A percentile compares a stretch with the other conserved stretches of the same genome.
These are phyloP conservation scores for Fusarium sp. DNA, from an alignment of 2,329 filamentous ascomycete species.

Conservation along the genomic window DNA sequence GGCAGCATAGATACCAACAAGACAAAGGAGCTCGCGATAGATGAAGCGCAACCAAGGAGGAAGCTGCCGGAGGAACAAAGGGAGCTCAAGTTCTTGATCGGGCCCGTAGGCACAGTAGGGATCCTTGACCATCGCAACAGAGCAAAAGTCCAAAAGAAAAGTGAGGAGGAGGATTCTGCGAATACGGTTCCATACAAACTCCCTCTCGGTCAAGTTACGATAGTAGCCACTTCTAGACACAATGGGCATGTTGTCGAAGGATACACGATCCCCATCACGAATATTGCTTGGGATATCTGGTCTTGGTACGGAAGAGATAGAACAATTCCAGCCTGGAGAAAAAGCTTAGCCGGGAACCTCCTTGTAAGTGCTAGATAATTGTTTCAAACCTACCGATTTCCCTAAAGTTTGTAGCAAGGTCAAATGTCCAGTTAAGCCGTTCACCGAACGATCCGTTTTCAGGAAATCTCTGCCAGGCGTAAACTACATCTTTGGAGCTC, in stretches of 20 bases:
- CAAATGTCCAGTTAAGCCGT: constrained; percentile 65
- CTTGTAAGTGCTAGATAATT: not conserved
- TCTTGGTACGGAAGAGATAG: constrained; percentile 61
- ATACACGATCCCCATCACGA: constrained; percentile 50
- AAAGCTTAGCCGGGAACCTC: not conserved
- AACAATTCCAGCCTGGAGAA: constrained; percentile 65
- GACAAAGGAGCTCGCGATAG: constrained; percentile 67
- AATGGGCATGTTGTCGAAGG: constrained; percentile 55
- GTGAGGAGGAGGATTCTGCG: constrained; percentile 66
- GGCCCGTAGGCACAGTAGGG: constrained; percentile 76
- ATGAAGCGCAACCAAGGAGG: constrained; percentile 59
- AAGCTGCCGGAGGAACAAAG: constrained; percentile 56
- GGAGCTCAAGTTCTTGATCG: constrained; percentile 49
- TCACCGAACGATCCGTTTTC: constrained; percentile 57
- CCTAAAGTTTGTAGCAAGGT: constrained; percentile 65
- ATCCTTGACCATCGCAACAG: constrained; percentile 76
- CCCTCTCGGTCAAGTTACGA: constrained; percentile 53
- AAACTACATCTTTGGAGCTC: constrained; percentile 53
- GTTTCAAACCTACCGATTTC: constrained; percentile 58
- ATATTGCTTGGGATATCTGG: constrained; percentile 53
- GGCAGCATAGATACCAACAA: constrained; percentile 67
- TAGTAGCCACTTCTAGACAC: constrained; percentile 58
- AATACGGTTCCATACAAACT: constrained; percentile 59
- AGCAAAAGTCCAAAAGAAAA: constrained; percentile 75
- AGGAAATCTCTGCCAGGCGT: constrained; percentile 71